These are phyloP conservation scores for Stagonosporopsis rhizophila DNA, from an alignment of 2,329 filamentous ascomycete genomes.

Conservation along the genomic window DNA sequence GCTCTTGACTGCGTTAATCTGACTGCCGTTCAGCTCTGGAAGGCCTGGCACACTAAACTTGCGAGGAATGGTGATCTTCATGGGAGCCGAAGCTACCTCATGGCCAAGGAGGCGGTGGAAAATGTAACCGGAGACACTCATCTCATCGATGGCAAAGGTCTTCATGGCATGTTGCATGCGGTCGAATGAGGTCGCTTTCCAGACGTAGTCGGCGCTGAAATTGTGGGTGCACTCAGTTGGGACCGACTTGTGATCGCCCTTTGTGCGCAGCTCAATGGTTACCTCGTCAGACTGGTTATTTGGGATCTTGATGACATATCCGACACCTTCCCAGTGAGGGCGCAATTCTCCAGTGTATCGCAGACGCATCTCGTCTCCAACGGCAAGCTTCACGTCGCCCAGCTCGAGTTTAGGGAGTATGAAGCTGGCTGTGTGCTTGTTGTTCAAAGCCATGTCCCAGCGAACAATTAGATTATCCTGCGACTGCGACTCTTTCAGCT, in stretches of 20 bases:
- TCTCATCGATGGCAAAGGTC: slow-evolving; percentile 95
- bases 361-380: slow-evolving; percentile 97
- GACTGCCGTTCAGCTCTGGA: slow-evolving; percentile 92
- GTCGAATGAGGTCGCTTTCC: slow-evolving; percentile 99
- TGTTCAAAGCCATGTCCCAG: slow-evolving; percentile 95
- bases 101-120: slow-evolving; percentile 97
- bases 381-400: slow-evolving; percentile 95
- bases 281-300: slow-evolving; percentile 99
- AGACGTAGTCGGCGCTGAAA: slow-evolving; percentile 98
- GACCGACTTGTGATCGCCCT: slow-evolving; percentile 93
- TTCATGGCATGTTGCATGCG: slow-evolving; percentile 99
- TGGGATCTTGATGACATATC: slow-evolving; percentile 98
- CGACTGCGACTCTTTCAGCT: slow-evolving; percentile 96
- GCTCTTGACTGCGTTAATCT: slow-evolving; percentile 95
- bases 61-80: slow-evolving; percentile 94
- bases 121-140: slow-evolving; percentile 98
- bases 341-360: slow-evolving; percentile 95
- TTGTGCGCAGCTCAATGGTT: slow-evolving; percentile 90
- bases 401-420: slow-evolving; percentile 96
- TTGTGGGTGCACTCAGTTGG: slow-evolving; percentile 97
- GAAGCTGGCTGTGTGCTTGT: slow-evolving; percentile 95
- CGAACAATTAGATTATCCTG: slow-evolving; percentile 94
- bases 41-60: slow-evolving; percentile 96
- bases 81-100: slow-evolving; percentile 90
- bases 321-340: slow-evolving; percentile 93